Conservation (phyloP, 495 filamentous ascomycete species). For the Hyaloscypha finlandica region DNA sequence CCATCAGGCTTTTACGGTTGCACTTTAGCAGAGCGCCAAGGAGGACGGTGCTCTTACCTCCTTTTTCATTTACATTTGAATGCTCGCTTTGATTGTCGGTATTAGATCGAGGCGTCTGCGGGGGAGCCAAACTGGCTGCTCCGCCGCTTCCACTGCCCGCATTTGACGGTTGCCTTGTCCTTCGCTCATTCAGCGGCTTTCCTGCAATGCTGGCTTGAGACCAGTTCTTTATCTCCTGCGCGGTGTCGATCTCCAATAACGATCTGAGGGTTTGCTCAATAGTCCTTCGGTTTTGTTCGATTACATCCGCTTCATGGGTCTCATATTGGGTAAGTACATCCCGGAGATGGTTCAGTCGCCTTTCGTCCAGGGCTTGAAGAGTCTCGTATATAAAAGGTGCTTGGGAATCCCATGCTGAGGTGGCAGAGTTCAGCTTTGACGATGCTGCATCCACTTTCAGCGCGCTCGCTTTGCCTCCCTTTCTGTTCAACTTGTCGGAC, state of each 20-base stretch:
- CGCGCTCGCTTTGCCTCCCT: conserved; percentile 76
- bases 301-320: conserved; percentile 89
- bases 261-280: conserved; percentile 82
- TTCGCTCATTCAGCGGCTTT: conserved; percentile 41
- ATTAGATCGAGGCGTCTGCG: conserved; percentile 44
- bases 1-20: neutral
- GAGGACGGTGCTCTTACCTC: conserved; percentile 39
- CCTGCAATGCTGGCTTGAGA: conserved; percentile 52
- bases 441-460: conserved; percentile 78
- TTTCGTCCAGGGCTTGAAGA: conserved; percentile 89
- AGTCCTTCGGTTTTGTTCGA: conserved; percentile 72
- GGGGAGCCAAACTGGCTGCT: conserved; percentile 25
- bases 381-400: conserved; percentile 95
- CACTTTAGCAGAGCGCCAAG: neutral
- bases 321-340: conserved; percentile 90
- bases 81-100: conserved; percentile 62
- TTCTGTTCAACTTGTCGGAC: conserved; percentile 80
- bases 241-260: conserved; percentile 84
- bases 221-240: conserved; percentile 88
- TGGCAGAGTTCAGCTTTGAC: conserved; percentile 72
- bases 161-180: conserved; percentile 34
- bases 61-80: conserved; percentile 42
- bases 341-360: conserved; percentile 84
- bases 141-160: conserved; percentile 38
- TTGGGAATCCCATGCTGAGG: conserved; percentile 90